A percentile compares a stretch with the other conserved stretches of the same genome.
Evolutionary conservation across 2,329 filamentous ascomycete genomes (phyloP).

Genomic region (Onygenales sp.): DNA sequence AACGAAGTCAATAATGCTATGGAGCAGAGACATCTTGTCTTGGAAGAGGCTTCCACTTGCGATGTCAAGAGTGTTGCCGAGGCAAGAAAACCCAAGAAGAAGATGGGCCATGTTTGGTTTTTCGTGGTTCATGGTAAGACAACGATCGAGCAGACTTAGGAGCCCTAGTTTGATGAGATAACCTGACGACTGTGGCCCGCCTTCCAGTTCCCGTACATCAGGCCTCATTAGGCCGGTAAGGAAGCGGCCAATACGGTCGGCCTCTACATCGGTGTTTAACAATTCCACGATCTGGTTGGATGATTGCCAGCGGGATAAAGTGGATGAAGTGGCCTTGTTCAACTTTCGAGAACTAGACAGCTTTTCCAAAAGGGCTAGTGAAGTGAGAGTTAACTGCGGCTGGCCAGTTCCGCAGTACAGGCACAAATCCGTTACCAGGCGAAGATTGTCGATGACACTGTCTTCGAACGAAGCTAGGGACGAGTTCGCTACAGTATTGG

Average conservation of each 20-base stretch:
- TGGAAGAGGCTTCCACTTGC: slow-evolving; percentile 62
- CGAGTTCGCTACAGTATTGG: slow-evolving; percentile 58
- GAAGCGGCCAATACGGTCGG: slow-evolving; percentile 67
- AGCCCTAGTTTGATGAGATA: slow-evolving; percentile 79
- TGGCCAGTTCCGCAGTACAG: slow-evolving; percentile 81
- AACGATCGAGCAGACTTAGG: slow-evolving; percentile 75
- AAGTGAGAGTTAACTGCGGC: slow-evolving; percentile 67
- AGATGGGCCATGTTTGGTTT: slow-evolving; percentile 84
- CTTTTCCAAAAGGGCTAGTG: slow-evolving; percentile 73
- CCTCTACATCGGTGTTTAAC: slow-evolving; percentile 71
- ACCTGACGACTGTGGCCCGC: slow-evolving; percentile 57
- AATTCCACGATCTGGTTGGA: slow-evolving; percentile 80
- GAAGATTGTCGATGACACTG: slow-evolving; percentile 70
- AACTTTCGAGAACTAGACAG: slow-evolving; percentile 77
- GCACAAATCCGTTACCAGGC: slow-evolving; percentile 71
- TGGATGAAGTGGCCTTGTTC: slow-evolving; percentile 57
- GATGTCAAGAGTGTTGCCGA: slow-evolving; percentile 59
- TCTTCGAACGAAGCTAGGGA: slow-evolving; percentile 88
- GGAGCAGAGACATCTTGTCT: slow-evolving; percentile 63
- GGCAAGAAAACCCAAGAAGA: slow-evolving; percentile 76
- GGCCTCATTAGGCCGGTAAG: slow-evolving; percentile 59
- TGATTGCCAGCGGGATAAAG: slow-evolving; percentile 52
- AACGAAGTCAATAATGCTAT: slow-evolving; percentile 65
- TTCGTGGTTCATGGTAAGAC: slow-evolving; percentile 63
- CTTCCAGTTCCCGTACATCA: slow-evolving; percentile 61